Evolutionary conservation across 1,284 basidiomycete species (phyloP).

Genomic region (Cryptococcus floricola): DNA sequence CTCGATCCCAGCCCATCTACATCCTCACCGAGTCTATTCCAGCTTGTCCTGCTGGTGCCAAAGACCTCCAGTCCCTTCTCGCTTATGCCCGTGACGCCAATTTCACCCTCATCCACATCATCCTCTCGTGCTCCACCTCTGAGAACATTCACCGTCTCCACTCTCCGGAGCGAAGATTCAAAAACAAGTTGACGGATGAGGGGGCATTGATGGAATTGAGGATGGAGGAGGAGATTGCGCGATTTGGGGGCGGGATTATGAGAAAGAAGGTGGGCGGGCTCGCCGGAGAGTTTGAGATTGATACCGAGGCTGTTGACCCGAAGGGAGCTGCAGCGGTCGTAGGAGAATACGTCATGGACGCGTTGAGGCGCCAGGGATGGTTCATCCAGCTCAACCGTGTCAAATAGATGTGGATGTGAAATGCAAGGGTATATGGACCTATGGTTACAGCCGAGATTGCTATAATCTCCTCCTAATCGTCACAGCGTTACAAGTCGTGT

Average conservation of each 20-base stretch:
- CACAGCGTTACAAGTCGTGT: neutral
- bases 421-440: neutral
- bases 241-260: conserved; percentile 11
- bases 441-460: neutral
- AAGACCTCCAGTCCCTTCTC: conserved; percentile 9
- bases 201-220: conserved; percentile 19
- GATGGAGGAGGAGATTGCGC: conserved; percentile 36
- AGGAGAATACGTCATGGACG: conserved; percentile 30
- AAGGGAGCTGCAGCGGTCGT: conserved; percentile 22
- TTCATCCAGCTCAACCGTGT: conserved; percentile 15
- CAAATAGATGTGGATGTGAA: neutral
- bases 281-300: conserved; percentile 35
- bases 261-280: conserved; percentile 14
- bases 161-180: neutral
- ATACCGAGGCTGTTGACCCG: conserved; percentile 21
- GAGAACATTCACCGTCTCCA: conserved; percentile 17
- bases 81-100: conserved; percentile 5
- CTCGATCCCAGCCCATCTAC: conserved; percentile 14
- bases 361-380: conserved; percentile 23
- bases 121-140: conserved; percentile 21
- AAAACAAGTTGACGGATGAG: conserved; percentile 13
- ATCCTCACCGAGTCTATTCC: conserved; percentile 14
- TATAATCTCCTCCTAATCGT: neutral
- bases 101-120: conserved; percentile 27
- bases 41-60: conserved; percentile 3